A percentile compares a stretch with the other conserved stretches of the same genome.
These are phyloP conservation scores for Cyanidiococcus yangmingshanensis DNA, from an alignment of 23 red algal species.

Conservation along the genomic window DNA sequence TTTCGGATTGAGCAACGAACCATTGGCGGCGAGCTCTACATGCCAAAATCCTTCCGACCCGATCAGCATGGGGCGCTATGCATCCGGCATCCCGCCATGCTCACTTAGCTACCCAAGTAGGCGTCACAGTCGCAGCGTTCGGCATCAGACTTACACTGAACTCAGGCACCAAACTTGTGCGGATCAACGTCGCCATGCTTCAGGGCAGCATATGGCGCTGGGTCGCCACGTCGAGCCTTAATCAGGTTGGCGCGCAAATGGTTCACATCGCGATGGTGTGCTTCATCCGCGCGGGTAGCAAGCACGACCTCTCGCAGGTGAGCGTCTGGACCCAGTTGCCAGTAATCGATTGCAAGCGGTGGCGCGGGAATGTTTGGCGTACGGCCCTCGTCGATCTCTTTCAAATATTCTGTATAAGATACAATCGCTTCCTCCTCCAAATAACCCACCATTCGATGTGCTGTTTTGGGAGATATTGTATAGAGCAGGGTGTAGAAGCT, in stretches of 20 bases:
- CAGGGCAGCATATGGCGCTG: background rate
- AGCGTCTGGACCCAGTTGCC: slow-evolving; percentile 46
- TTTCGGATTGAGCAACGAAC: too few species aligned
- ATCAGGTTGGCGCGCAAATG: background rate
- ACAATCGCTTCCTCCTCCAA: slow-evolving; percentile 86
- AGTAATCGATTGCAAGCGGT: slow-evolving; percentile 76
- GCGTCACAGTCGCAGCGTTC: background rate
- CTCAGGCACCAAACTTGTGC: background rate
- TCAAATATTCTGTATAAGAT: slow-evolving; percentile 84
- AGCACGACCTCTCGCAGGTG: slow-evolving; percentile 82
- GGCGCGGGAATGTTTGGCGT: slow-evolving; percentile 78
- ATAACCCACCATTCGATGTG: slow-evolving; percentile 89
- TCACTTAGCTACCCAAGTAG: background rate
- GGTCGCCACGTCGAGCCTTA: background rate
- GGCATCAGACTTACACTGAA: too few species aligned
- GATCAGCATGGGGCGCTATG: too few species aligned
- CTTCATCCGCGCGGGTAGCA: slow-evolving; percentile 76
- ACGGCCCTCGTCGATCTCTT: slow-evolving; percentile 63
- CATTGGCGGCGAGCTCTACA: too few species aligned
- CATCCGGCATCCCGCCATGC: background rate
- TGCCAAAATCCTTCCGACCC: too few species aligned
- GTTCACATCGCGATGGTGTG: background rate
- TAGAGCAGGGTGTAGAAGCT: slow-evolving; percentile 73
- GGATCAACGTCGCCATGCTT: background rate
- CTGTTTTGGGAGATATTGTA: slow-evolving; percentile 35